Conservation (phyloP, 495 filamentous ascomycete genomes). For the Hypoxylon intermedium region DNA sequence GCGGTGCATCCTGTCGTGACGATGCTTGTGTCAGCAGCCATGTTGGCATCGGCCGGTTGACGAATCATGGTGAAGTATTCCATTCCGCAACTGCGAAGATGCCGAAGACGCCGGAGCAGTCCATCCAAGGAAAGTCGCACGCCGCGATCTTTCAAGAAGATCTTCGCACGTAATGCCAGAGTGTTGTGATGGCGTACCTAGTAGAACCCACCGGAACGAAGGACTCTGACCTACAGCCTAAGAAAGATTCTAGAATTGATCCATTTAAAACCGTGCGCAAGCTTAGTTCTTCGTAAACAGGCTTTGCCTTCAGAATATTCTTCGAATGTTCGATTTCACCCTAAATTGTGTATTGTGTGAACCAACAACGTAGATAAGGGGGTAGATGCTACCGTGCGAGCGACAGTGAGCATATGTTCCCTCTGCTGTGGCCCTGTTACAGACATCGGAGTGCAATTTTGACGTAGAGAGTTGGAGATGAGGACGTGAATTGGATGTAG, state of each 20-base stretch:
- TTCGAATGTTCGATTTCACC: conserved; percentile 7
- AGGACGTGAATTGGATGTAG: no score
- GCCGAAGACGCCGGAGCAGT: conserved; percentile 14
- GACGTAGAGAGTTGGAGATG: no score
- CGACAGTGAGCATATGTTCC: not conserved
- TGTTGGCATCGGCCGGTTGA: not conserved
- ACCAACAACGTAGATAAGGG: not conserved
- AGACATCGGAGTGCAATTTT: no score
- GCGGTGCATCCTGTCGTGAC: conserved; percentile 24
- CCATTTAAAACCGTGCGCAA: not conserved
- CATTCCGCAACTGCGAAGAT: not conserved
- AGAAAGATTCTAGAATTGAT: not conserved
- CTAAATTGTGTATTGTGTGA: not conserved
- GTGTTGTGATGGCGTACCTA: not conserved
- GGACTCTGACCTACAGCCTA: not conserved
- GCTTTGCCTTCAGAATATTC: not conserved
- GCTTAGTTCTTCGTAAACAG: not conserved
- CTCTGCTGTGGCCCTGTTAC: conserved; percentile 3
- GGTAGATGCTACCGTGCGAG: conserved; percentile 2
- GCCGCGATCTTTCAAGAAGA: conserved; percentile 5
- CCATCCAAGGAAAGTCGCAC: conserved; percentile 16
- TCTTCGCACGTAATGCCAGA: not conserved
- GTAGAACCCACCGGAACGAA: not conserved
- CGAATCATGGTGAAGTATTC: conserved; percentile 18
- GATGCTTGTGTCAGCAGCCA: conserved; percentile 5